Evolutionary conservation across 495 filamentous ascomycete genomes (phyloP).

Genomic region (Penicillium cataractarum): DNA sequence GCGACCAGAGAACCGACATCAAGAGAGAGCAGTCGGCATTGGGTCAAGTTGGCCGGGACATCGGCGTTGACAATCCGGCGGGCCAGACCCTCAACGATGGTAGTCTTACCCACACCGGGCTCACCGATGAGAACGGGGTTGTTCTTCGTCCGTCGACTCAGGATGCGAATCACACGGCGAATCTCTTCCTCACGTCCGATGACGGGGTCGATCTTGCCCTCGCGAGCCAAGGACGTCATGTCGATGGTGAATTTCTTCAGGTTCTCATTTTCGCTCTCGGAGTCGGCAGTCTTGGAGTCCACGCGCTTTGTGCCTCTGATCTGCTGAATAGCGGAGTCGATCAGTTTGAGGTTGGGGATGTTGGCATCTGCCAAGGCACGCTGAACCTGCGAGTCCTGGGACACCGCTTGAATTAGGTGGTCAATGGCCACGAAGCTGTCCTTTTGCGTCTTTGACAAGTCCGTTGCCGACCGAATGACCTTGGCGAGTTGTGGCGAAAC

Average conservation of each 20-base stretch:
- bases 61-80: conserved; percentile 93
- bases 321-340: conserved; percentile 83
- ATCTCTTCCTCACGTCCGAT: conserved; percentile 98
- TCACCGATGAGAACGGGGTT: conserved; percentile 96
- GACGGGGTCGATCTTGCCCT: conserved; percentile 97
- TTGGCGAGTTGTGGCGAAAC: conserved; percentile 80
- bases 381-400: conserved; percentile 77
- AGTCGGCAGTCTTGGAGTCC: conserved; percentile 92
- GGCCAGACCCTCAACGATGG: conserved; percentile 95
- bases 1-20: conserved; percentile 95
- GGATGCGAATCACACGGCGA: conserved; percentile 87
- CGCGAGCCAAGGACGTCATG: conserved; percentile 90
- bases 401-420: conserved; percentile 82
- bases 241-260: conserved; percentile 97
- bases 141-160: conserved; percentile 95
- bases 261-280: conserved; percentile 88
- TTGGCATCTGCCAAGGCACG: conserved; percentile 79
- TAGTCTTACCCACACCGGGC: conserved; percentile 98
- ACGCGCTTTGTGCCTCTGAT: conserved; percentile 91
- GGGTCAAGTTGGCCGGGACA: conserved; percentile 92
- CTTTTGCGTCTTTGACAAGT: conserved; percentile 94
- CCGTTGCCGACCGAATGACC: conserved; percentile 78
- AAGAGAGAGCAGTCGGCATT: conserved; percentile 89
- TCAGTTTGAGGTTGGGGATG: conserved; percentile 85
- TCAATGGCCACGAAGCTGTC: conserved; percentile 93